Evolutionary conservation across 1,139 yeast genomes (phyloP), one percentile per base, ranked within the genome.

Genomic region (Lizanozyma gosingica): DNA sequence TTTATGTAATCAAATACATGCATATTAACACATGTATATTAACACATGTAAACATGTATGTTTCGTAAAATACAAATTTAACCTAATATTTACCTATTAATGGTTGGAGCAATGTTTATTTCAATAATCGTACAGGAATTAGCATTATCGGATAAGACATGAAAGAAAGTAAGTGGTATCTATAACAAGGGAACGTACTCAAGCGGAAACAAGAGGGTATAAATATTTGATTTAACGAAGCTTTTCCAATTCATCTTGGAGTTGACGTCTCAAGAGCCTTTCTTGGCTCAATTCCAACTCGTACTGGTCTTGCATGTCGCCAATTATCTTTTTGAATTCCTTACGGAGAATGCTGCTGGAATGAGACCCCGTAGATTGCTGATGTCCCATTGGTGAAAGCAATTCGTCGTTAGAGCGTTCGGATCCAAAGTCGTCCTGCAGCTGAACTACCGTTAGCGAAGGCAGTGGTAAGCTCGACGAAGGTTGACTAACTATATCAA

Each of bases 261-360:
- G 29, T 22, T 22, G 29, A 6, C 29, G 29, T 47, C 79, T 65
- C 46, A 71, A 78, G n/a, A 65, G 54, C 40, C 78, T 69, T 54
- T 80, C 86, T 52, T 71, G 73, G 37, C 70, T 67, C 44, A 83
- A 56, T 49, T 80, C 83, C 18, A 65, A 57, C 47, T 76, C 81
- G 51, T 81, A 81, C 45, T 73, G 77, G 37, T 69, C 74, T 46
- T 80, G 83, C 46, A 84, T 70, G 37, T 78, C 83, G 41, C 68
- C 65, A 1, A 83, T 80, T 35, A 83, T 71, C 51, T 76, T 78
- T 52, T 78, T 79, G 63, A 84, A 84, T 57, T 84, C 90, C 49
- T 79, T 74, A 43, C 88, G 68, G 49, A 84, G 62, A 2, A 81
- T 76, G 1, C 67, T 72, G 40, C 59, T 67, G 50, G 29, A 22